Evolutionary conservation across 768 basidiomycete genomes (phyloP).

Genomic region (Rhizopogon vesiculosus): DNA sequence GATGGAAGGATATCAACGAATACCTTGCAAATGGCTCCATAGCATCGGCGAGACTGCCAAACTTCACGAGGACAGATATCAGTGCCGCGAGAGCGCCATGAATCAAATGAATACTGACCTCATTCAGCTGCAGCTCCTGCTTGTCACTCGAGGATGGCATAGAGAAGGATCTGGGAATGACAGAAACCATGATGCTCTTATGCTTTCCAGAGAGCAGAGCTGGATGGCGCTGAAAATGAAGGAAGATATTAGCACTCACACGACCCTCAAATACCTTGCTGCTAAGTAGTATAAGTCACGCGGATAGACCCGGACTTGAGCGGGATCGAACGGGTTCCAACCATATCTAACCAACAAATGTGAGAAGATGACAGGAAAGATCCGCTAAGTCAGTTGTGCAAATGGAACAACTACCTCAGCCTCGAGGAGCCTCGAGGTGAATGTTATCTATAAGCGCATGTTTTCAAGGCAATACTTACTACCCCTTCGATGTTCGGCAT

Average conservation of each 20-base stretch:
- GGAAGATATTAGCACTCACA: constrained; percentile 6
- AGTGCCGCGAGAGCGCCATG: constrained; percentile 5
- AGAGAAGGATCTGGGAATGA: constrained; percentile 16
- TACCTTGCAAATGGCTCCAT: constrained; percentile 60
- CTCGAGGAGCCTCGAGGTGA: neutral
- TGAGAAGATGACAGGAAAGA: neutral
- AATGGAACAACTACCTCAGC: neutral
- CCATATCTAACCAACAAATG: neutral
- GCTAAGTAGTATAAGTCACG: constrained; percentile 3
- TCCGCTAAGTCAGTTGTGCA: neutral
- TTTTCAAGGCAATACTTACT: neutral
- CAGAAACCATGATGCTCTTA: constrained; percentile 23
- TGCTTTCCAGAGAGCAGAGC: constrained; percentile 5
- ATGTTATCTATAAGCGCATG: neutral
- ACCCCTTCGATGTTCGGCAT: neutral
- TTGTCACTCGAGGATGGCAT: constrained; percentile 4
- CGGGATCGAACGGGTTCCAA: constrained; percentile 10
- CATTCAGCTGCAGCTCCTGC: constrained; percentile 29
- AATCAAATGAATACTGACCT: constrained; percentile 24
- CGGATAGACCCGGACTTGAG: constrained; percentile 11
- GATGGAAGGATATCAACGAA: neutral
- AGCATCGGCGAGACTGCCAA: constrained; percentile 51
- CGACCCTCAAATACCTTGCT: constrained; percentile 6
- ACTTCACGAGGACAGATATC: constrained; percentile 26
- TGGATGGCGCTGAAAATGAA: neutral